These are phyloP conservation scores for Elaeis guineensis DNA, from an alignment of 176 grass and related monocot species.

Conservation along the genomic window DNA sequence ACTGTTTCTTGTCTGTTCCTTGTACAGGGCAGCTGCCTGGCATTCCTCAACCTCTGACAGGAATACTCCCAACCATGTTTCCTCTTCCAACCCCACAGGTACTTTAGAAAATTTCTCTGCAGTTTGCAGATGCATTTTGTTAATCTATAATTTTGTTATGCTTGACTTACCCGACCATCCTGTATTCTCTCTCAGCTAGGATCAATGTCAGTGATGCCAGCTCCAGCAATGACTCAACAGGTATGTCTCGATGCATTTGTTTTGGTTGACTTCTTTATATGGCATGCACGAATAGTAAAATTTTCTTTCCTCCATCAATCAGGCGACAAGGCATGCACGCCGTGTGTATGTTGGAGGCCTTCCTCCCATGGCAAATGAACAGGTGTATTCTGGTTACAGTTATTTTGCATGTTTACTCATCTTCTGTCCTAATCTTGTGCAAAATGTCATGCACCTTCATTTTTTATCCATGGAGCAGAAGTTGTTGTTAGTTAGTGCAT, in stretches of 20 bases:
- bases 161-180: not conserved
- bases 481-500: no score
- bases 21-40: slow-evolving; percentile 11
- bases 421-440: not conserved
- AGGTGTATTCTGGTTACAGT: slow-evolving; percentile 9
- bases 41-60: slow-evolving; percentile 9
- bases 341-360: slow-evolving; percentile 32
- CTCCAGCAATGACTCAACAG: slow-evolving; percentile 21
- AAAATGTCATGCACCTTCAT: no score
- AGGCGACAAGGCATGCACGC: slow-evolving; percentile 28
- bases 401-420: not conserved
- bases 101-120: not conserved
- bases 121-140: not conserved
- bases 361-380: slow-evolving; percentile 28
- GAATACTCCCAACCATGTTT: slow-evolving; percentile 14
- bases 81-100: slow-evolving; percentile 17
- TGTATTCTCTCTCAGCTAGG: slow-evolving; percentile 8
- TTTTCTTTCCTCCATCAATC: not conserved
- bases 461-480: no score
- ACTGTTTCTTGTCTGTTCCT: slow-evolving; percentile 3
- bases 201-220: slow-evolving; percentile 17
- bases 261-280: not conserved
- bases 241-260: slow-evolving; percentile 7
- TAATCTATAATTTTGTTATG: not conserved
- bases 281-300: not conserved